Conservation (phyloP, 306 rosid species). For the Fagus sylvatica region DNA sequence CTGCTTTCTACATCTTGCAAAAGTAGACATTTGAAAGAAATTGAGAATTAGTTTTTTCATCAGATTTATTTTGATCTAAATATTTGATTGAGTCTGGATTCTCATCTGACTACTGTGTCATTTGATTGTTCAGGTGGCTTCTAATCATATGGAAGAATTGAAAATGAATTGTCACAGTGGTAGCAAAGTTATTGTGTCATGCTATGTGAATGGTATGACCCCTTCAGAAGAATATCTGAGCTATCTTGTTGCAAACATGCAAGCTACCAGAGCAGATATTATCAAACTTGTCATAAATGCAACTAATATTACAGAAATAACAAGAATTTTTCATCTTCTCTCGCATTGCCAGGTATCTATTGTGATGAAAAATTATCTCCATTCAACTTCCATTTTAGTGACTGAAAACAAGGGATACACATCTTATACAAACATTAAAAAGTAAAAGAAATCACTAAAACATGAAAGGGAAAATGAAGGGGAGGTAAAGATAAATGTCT, state of each 20-base stretch:
- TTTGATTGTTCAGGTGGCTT: constrained; percentile 31
- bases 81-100: not conserved
- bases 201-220: constrained; percentile 39
- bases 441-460: not conserved
- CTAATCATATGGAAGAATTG: constrained; percentile 24
- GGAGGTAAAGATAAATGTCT: not conserved
- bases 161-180: constrained; percentile 11
- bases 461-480: not conserved
- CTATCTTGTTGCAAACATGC: constrained; percentile 26
- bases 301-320: constrained; percentile 39
- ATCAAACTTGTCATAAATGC: constrained; percentile 41
- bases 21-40: not conserved
- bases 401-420: not conserved
- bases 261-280: constrained; percentile 43
- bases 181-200: constrained; percentile 44
- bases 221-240: constrained; percentile 35
- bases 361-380: not conserved
- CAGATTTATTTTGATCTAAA: not conserved
- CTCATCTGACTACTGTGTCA: not conserved
- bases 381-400: not conserved
- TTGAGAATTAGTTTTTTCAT: not conserved
- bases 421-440: not conserved
- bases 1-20: not conserved
- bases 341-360: constrained; percentile 35
- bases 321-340: constrained; percentile 37